Percentiles rank a stretch among this genome's conserved stretches.
Conservation (phyloP, 495 filamentous ascomycete genomes). For the Lophiotrema nucula region DNA sequence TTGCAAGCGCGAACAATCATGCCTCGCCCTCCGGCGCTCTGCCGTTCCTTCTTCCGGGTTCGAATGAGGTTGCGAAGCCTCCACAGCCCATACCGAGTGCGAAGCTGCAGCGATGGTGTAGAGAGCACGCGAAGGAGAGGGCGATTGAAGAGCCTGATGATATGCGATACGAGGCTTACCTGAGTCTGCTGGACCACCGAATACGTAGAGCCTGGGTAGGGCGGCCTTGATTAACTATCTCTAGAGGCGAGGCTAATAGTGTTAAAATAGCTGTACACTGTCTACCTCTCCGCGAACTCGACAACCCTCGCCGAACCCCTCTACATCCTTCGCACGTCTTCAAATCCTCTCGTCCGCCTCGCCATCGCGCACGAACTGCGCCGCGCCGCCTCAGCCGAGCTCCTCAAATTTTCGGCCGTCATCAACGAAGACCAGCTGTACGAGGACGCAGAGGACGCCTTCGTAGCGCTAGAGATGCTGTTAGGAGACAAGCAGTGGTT, state of each 20-base stretch:
- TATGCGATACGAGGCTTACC: constrained; percentile 71
- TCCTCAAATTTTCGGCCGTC: constrained; percentile 61
- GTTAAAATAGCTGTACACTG: constrained; percentile 61
- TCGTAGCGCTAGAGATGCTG: constrained; percentile 69
- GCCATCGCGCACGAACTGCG: constrained; percentile 65
- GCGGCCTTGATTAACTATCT: constrained; percentile 10
- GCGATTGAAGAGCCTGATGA: constrained; percentile 54
- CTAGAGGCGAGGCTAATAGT: not conserved
- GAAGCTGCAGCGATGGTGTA: constrained; percentile 67
- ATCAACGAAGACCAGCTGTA: constrained; percentile 66
- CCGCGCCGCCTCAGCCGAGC: constrained; percentile 67
- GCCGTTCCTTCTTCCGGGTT: constrained; percentile 75
- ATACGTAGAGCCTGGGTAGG: constrained; percentile 85
- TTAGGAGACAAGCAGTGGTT: constrained; percentile 67
- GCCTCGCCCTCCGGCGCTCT: constrained; percentile 84
- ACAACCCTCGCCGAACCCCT: constrained; percentile 60
- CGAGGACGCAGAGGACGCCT: constrained; percentile 65
- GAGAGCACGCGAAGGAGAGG: constrained; percentile 48
- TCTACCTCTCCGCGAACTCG: constrained; percentile 73
- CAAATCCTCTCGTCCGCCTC: constrained; percentile 60
- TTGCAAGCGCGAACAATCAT: constrained; percentile 83
- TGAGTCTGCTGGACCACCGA: constrained; percentile 72
- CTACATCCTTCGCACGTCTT: constrained; percentile 66
- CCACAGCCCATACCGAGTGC: constrained; percentile 58
- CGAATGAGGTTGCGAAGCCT: constrained; percentile 25